Percentiles rank a stretch among this genome's conserved stretches.
phyloP scores from a whole-genome alignment of 2,329 filamentous ascomycete genomes.

The Aspergillus puulaauensis region DNA sequence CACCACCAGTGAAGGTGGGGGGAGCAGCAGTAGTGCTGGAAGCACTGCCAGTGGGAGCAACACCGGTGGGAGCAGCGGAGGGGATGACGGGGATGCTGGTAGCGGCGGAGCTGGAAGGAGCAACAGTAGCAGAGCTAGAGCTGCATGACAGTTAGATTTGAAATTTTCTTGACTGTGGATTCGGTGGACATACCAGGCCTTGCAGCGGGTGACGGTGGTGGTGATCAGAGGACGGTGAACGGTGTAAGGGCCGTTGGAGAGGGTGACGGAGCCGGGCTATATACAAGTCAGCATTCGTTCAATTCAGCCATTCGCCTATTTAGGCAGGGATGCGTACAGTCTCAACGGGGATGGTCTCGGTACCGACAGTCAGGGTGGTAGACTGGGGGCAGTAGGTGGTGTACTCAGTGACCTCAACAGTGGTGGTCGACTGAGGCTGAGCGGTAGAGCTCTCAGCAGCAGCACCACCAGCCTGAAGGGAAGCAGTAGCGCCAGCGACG shows the following conservation, averaged over 20 bases:
- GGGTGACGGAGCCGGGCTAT: slow-evolving; percentile 66
- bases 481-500: slow-evolving; percentile 40
- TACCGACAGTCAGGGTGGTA: slow-evolving; percentile 63
- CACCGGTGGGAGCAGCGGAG: slow-evolving; percentile 9
- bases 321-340: slow-evolving; percentile 45
- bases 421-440: slow-evolving; percentile 43
- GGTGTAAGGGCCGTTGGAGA: slow-evolving; percentile 71
- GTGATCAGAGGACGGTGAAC: slow-evolving; percentile 54
- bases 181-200: slow-evolving; percentile 36
- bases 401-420: slow-evolving; percentile 65
- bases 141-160: slow-evolving; percentile 17
- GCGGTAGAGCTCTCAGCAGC: neutral
- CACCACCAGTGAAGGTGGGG: slow-evolving; percentile 51
- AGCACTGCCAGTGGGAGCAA: slow-evolving; percentile 1
- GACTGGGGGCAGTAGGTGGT: slow-evolving; percentile 72
- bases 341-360: slow-evolving; percentile 68
- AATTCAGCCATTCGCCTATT: no score
- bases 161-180: neutral
- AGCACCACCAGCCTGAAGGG: neutral
- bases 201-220: slow-evolving; percentile 52
- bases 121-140: slow-evolving; percentile 20
- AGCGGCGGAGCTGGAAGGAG: slow-evolving; percentile 1
- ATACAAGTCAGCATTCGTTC: neutral
- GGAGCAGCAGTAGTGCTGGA: slow-evolving; percentile 29
- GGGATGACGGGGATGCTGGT: slow-evolving; percentile 17